Evolutionary conservation across 2,329 filamentous ascomycete species (phyloP).

Genomic region (Teratosphaeria gauchensis): DNA sequence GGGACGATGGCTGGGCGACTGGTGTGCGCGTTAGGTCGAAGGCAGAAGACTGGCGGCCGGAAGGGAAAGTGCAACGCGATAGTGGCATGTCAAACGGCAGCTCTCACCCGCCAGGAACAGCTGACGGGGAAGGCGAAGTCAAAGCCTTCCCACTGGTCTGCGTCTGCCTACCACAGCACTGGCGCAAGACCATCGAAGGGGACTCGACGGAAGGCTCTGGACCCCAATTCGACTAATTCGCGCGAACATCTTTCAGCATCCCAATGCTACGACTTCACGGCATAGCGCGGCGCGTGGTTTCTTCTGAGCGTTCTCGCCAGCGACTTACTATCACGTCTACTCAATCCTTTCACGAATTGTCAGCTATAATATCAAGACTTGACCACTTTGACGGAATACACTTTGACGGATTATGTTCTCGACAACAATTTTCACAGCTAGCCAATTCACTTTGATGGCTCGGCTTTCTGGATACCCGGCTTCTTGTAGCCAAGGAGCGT

Average conservation of each 20-base stretch:
- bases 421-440: not conserved
- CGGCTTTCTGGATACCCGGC: not conserved
- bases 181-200: slow-evolving; percentile 92
- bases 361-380: not conserved
- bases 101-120: slow-evolving; percentile 9
- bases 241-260: not conserved
- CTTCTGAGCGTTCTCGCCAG: slow-evolving; percentile 1
- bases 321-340: slow-evolving; percentile 1
- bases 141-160: slow-evolving; percentile 97
- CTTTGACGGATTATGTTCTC: not conserved
- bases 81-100: slow-evolving; percentile 85
- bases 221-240: slow-evolving; percentile 3
- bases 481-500: not conserved
- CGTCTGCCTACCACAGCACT: slow-evolving; percentile 89
- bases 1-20: slow-evolving; percentile 98
- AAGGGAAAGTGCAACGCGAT: slow-evolving; percentile 61
- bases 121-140: slow-evolving; percentile 58
- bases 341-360: not conserved
- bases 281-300: slow-evolving; percentile 8
- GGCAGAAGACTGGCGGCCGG: slow-evolving; percentile 78
- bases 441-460: not conserved
- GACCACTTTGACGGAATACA: not conserved
- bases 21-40: slow-evolving; percentile 73
- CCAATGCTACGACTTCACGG: slow-evolving; percentile 5
- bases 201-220: slow-evolving; percentile 42